These are phyloP conservation scores for Solanum neorickii DNA, from an alignment of 257 asterid species.

Conservation along the genomic window DNA sequence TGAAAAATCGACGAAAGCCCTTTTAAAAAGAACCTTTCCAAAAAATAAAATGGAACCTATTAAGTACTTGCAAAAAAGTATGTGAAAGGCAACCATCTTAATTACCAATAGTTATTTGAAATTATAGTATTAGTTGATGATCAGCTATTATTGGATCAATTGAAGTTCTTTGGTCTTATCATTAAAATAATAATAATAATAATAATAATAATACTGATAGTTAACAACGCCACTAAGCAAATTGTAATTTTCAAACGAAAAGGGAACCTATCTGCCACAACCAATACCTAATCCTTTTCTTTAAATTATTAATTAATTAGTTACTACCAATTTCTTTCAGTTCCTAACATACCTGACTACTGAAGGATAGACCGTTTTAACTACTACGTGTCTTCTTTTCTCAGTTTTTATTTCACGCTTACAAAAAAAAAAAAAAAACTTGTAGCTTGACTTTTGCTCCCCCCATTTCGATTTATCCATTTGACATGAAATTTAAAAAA, in stretches of 20 bases:
- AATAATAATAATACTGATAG: background rate
- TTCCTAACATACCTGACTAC: background rate
- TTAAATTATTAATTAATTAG: background rate
- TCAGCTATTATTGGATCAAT: background rate
- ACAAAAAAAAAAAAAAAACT: too few species aligned
- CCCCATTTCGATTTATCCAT: too few species aligned
- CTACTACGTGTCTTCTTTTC: background rate
- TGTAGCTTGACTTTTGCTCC: background rate
- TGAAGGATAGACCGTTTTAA: background rate
- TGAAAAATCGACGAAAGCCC: background rate
- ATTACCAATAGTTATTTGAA: background rate
- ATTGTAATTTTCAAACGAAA: background rate
- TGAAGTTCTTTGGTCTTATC: background rate
- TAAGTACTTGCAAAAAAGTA: background rate
- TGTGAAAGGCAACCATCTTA: background rate
- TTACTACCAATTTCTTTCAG: background rate
- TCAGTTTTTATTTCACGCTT: background rate
- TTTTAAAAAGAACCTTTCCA: background rate
- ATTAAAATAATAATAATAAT: background rate
- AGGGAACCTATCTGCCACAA: constrained; percentile 15
- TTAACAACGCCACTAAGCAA: background rate
- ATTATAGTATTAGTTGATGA: background rate
- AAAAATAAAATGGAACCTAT: background rate
- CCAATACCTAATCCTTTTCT: constrained; percentile 7
- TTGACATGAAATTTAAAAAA: too few species aligned